These are phyloP conservation scores for Aureobasidium sp. DNA, from an alignment of 2,329 filamentous ascomycete species.

Conservation along the genomic window DNA sequence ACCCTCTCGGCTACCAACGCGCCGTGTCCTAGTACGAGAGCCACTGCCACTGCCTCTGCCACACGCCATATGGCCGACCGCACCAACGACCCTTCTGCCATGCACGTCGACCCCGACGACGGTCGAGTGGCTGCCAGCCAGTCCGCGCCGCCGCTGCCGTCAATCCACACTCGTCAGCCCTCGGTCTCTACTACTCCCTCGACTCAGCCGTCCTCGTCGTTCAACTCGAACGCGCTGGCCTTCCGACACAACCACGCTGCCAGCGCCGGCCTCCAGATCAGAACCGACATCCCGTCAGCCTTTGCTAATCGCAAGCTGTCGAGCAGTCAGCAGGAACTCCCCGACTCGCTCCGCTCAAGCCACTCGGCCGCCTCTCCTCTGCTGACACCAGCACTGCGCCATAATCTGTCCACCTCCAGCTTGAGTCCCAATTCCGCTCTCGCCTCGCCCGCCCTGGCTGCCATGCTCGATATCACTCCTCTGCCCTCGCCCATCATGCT, in stretches of 20 bases:
- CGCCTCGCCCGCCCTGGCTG: constrained; percentile 42
- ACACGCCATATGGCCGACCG: neutral
- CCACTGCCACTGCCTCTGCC: neutral
- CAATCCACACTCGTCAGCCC: constrained; percentile 6
- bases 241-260: constrained; percentile 8
- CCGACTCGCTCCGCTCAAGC: neutral
- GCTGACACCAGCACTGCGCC: constrained; percentile 10
- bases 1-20: neutral
- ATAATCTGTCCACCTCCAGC: constrained; percentile 11
- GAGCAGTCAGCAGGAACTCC: neutral
- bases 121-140: neutral
- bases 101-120: neutral
- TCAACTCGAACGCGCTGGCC: neutral
- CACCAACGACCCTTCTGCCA: neutral
- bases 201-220: neutral
- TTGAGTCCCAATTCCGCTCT: constrained; percentile 34
- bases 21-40: neutral
- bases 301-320: neutral
- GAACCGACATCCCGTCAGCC: constrained; percentile 4
- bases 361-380: constrained; percentile 1
- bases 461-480: constrained; percentile 45
- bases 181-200: neutral
- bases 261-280: constrained; percentile 10
- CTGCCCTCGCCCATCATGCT: constrained; percentile 43
- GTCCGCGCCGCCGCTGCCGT: neutral